Base-by-base conservation (phyloP, 306 rosid species). In the barrel medic (Medicago truncatula) region DNA sequence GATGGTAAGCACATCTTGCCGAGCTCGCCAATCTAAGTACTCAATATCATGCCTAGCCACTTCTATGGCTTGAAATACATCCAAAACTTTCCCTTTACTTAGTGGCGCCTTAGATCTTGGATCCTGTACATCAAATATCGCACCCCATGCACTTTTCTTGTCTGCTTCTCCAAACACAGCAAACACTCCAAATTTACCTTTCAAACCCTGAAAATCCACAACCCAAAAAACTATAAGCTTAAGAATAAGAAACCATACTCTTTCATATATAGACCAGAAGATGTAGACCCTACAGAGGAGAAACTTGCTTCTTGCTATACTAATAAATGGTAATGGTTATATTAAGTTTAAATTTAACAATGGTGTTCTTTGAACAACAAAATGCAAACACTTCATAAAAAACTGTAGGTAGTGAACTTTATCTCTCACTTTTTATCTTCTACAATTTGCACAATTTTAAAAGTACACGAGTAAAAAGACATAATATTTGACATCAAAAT, bases 1-100 rank as follows among this genome's bases (percentile, higher is more conserved):
- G 86, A 92, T 96, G 61, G 97, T 67, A 21, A 92, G 99, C 61
- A 96, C 87, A 13, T 96, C 99, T 83, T 88, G 99, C 18, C 99
- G 92, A 86, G 99, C 99, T 40, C 97, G 90, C 99, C 99, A 96
- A 85, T 96, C 99, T 52, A 88, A 92, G 76, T 92, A 96, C 47
- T 92, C 97, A 84, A 96, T 76, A 81, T 96, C 99, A 41, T 60
- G 83, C 71, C 96, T 88, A 41, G 94, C 99, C 52, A 96, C 92
- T 88, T 96, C 98, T 39, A 90, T 69, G 34, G 98, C 99, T 86
- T 92, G 96, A 63, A 83, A 58, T 54, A 81, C 80, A 78, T 96
- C 97, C 86, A 90, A 77, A 81, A 92, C 77, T 81, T 96, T 96
- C 57, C 98, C 92, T 81, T 96, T 89, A 63, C 67, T 47, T 74